Evolutionary conservation across 345 rosid species (phyloP).

Genomic region (Pugionium cornutum): DNA sequence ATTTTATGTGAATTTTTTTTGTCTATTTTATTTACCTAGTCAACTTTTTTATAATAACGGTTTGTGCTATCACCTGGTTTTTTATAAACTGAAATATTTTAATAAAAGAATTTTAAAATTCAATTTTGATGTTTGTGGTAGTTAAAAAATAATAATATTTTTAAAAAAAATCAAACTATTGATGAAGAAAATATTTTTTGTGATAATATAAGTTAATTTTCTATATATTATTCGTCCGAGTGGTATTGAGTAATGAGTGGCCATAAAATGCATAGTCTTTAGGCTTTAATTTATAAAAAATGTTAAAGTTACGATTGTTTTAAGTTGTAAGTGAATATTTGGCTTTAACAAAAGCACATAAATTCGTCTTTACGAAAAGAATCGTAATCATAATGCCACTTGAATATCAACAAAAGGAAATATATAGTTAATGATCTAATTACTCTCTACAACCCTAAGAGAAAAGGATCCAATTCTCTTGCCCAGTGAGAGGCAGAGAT

Average conservation of each 20-base stretch:
- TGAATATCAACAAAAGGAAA: constrained; percentile 34
- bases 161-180: too few relatives aligned
- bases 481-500: constrained; percentile 37
- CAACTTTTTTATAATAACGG: too few relatives aligned
- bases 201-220: too few relatives aligned
- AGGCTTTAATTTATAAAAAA: constrained; percentile 17
- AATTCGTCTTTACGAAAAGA: constrained; percentile 36
- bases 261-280: constrained; percentile 35
- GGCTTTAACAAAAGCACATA: constrained; percentile 41
- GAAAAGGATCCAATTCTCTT: constrained; percentile 43
- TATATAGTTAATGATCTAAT: constrained; percentile 27
- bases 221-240: not conserved
- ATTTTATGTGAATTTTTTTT: too few relatives aligned
- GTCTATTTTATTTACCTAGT: too few relatives aligned
- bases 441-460: constrained; percentile 41
- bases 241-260: constrained; percentile 36
- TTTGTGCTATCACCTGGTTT: too few relatives aligned
- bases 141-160: too few relatives aligned
- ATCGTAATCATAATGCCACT: constrained; percentile 40
- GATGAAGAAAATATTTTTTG: too few relatives aligned
- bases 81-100: too few relatives aligned
- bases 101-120: too few relatives aligned
- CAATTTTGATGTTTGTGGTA: too few relatives aligned
- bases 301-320: constrained; percentile 24
- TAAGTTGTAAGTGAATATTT: constrained; percentile 40